Evolutionary conservation across 768 basidiomycete genomes (phyloP).

Genomic region (Tylopilus subfusipes): DNA sequence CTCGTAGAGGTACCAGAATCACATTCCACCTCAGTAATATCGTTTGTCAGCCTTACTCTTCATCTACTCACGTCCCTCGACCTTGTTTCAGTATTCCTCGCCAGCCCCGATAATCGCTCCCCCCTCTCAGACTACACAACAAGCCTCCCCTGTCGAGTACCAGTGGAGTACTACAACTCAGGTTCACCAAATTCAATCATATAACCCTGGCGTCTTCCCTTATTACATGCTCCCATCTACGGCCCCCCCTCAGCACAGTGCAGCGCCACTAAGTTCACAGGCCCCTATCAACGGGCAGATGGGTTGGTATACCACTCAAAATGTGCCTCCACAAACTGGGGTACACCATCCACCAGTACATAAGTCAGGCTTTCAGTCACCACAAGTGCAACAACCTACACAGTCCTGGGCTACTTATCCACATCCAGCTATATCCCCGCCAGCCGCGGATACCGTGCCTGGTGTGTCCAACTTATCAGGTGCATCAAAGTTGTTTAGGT

Average conservation of each 20-base stretch:
- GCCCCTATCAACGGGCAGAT: conserved; percentile 4
- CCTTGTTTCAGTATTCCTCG: conserved; percentile 12
- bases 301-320: conserved; percentile 13
- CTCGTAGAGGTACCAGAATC: conserved; percentile 32
- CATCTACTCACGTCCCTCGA: conserved; percentile 4
- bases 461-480: conserved; percentile 9
- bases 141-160: not conserved
- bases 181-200: conserved; percentile 1
- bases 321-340: conserved; percentile 3
- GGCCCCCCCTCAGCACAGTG: not conserved
- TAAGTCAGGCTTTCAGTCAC: conserved; percentile 4
- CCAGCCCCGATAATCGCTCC: not conserved
- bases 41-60: not conserved
- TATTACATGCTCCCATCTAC: conserved; percentile 2
- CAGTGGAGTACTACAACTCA: not conserved
- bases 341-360: not conserved
- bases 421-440: not conserved
- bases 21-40: conserved; percentile 15
- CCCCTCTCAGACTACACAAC: conserved; percentile 10
- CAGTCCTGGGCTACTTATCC: conserved; percentile 12
- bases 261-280: not conserved
- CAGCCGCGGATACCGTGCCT: not conserved
- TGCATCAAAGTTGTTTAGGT: not conserved
- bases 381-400: conserved; percentile 4
- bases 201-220: not conserved